These are phyloP conservation scores for Wickerhamomyces ciferrii DNA, from an alignment of 805 yeast genomes.

Conservation along the genomic window DNA sequence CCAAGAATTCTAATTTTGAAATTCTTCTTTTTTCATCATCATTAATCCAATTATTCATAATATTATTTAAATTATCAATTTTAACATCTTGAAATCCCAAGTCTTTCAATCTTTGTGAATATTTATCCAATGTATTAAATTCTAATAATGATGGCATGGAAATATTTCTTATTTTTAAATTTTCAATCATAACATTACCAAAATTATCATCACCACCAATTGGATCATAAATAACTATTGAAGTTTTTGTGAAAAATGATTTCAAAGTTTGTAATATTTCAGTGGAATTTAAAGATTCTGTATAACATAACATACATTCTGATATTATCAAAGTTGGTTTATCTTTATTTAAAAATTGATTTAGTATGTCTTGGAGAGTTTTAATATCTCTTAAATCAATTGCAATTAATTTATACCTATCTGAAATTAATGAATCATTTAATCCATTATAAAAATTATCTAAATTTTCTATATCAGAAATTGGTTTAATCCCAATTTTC, in stretches of 20 bases:
- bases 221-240: conserved; percentile 49
- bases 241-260: conserved; percentile 13
- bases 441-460: conserved; percentile 8
- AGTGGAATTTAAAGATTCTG: conserved; percentile 36
- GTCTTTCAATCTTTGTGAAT: conserved; percentile 9
- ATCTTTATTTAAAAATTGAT: conserved; percentile 7
- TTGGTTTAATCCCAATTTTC: conserved; percentile 7
- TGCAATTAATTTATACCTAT: conserved; percentile 22
- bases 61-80: conserved; percentile 27
- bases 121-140: conserved; percentile 30
- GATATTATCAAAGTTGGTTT: conserved; percentile 48
- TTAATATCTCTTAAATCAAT: conserved; percentile 29
- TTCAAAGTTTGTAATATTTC: conserved; percentile 30
- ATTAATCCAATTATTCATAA: conserved; percentile 26
- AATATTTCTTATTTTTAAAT: conserved; percentile 39
- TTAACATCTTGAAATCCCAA: conserved; percentile 11
- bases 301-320: conserved; percentile 55
- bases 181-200: conserved; percentile 50
- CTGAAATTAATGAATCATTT: conserved; percentile 22
- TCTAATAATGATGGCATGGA: conserved; percentile 33
- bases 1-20: conserved; percentile 44
- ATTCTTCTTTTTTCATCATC: conserved; percentile 34
- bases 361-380: conserved; percentile 22
- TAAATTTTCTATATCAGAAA: not conserved
- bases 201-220: conserved; percentile 48